Percentiles rank a stretch among this genome's conserved stretches.
Evolutionary conservation across 1,284 basidiomycete species (phyloP).

Genomic region (Apiotrichum domesticum): DNA sequence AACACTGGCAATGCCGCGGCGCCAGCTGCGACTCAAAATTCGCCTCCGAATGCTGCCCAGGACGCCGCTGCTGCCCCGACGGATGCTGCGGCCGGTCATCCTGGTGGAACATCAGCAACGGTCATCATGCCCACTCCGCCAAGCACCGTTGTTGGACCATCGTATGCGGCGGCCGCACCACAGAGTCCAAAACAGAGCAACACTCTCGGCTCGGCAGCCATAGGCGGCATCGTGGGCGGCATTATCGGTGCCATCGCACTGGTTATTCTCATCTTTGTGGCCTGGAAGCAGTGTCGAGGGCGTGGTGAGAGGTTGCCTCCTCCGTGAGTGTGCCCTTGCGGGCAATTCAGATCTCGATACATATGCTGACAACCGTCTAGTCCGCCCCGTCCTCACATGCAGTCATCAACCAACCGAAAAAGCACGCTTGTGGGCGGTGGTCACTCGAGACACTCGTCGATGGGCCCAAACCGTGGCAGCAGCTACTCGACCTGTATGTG

Average conservation of each 20-base stretch:
- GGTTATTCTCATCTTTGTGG: constrained; percentile 19
- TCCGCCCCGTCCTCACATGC: constrained; percentile 28
- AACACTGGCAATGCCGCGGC: not conserved
- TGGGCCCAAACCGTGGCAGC: constrained; percentile 17
- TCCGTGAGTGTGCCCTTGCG: constrained; percentile 30
- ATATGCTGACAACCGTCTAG: constrained; percentile 14
- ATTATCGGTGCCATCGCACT: constrained; percentile 31
- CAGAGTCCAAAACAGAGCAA: constrained; percentile 1
- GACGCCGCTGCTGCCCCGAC: not conserved
- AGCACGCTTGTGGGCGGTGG: not conserved
- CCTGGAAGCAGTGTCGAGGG: constrained; percentile 26
- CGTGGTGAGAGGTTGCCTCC: constrained; percentile 37
- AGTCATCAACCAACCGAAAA: not conserved
- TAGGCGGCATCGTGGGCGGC: constrained; percentile 43
- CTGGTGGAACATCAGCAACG: not conserved
- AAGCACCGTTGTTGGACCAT: not conserved
- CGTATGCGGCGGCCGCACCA: not conserved
- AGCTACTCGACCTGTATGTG: constrained; percentile 35
- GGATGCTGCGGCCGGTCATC: too few relatives aligned
- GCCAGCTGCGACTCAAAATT: not conserved
- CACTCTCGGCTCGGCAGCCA: constrained; percentile 30
- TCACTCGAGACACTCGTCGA: constrained; percentile 11
- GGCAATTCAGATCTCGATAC: too few relatives aligned
- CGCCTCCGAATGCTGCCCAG: not conserved
- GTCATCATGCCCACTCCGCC: too few relatives aligned